phyloP scores from a whole-genome alignment of 129 eudicot genomes.

The Flaveria bidentis region DNA sequence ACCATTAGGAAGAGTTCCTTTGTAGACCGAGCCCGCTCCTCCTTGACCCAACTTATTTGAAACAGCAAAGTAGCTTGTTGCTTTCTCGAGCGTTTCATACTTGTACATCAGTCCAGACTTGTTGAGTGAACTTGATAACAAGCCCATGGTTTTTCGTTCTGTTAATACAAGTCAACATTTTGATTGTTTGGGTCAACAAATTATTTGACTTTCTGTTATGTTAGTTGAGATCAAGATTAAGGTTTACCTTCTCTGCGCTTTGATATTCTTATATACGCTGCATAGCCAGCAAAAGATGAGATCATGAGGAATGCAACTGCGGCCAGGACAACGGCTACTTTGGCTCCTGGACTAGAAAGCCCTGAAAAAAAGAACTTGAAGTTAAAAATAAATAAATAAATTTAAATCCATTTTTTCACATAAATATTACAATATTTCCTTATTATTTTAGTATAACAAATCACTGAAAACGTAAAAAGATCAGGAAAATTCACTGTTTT shows the following conservation, averaged over 20 bases:
- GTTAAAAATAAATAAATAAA: background rate
- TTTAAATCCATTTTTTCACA: background rate
- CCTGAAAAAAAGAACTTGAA: conserved; percentile 36
- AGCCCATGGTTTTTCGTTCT: conserved; percentile 55
- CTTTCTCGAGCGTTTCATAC: conserved; percentile 73
- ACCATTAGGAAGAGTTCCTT: conserved; percentile 68
- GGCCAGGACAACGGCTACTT: conserved; percentile 55
- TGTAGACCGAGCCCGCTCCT: conserved; percentile 76
- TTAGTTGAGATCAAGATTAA: background rate
- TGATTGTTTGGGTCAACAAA: conserved; percentile 12
- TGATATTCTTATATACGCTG: conserved; percentile 42
- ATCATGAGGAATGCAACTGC: conserved; percentile 62
- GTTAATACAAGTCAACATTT: conserved; percentile 22
- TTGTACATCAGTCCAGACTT: conserved; percentile 64
- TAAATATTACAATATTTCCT: background rate
- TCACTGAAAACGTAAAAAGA: background rate
- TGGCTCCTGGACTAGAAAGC: conserved; percentile 41
- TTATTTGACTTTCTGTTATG: conserved; percentile 1
- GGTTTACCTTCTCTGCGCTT: conserved; percentile 50
- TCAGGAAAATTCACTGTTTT: background rate
- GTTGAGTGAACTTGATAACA: conserved; percentile 51
- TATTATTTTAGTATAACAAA: background rate
- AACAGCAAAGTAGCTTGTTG: conserved; percentile 61
- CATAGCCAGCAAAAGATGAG: conserved; percentile 48
- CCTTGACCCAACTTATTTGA: conserved; percentile 78